phyloP scores from a whole-genome alignment of 2,329 filamentous ascomycete species.

The Tolypocladium cylindrosporum region DNA sequence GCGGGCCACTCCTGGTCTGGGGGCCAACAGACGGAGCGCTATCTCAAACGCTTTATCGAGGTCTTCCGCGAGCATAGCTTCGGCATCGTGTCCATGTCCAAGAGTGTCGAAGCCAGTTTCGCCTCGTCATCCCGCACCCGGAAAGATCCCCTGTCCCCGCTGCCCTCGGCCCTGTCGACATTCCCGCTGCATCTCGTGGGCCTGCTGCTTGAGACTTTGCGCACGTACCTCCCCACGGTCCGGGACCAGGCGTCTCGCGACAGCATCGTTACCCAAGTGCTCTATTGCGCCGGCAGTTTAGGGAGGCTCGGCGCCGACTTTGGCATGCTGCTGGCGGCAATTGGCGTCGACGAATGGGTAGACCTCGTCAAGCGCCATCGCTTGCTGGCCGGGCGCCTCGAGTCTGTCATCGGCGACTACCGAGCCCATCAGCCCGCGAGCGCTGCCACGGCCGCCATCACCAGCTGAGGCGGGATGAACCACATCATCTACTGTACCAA shows the following conservation, averaged over 20 bases:
- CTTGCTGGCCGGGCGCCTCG: constrained; percentile 68
- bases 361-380: constrained; percentile 83
- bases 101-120: constrained; percentile 55
- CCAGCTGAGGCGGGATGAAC: neutral
- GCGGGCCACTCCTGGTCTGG: constrained; percentile 43
- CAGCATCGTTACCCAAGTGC: constrained; percentile 80
- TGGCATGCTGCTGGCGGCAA: constrained; percentile 65
- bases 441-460: neutral
- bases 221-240: constrained; percentile 69
- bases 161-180: constrained; percentile 69
- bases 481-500: neutral
- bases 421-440: constrained; percentile 8
- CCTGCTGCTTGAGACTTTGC: constrained; percentile 68
- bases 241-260: constrained; percentile 72
- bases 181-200: constrained; percentile 79
- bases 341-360: constrained; percentile 64
- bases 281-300: constrained; percentile 88
- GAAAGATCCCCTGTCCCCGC: constrained; percentile 35
- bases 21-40: constrained; percentile 89
- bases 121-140: constrained; percentile 7
- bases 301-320: constrained; percentile 89
- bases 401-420: constrained; percentile 53
- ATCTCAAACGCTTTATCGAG: constrained; percentile 90
- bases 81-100: constrained; percentile 88
- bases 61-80: constrained; percentile 98